Base-by-base conservation (phyloP, 78 protist genomes). In the Dictyostelium discoideum region DNA sequence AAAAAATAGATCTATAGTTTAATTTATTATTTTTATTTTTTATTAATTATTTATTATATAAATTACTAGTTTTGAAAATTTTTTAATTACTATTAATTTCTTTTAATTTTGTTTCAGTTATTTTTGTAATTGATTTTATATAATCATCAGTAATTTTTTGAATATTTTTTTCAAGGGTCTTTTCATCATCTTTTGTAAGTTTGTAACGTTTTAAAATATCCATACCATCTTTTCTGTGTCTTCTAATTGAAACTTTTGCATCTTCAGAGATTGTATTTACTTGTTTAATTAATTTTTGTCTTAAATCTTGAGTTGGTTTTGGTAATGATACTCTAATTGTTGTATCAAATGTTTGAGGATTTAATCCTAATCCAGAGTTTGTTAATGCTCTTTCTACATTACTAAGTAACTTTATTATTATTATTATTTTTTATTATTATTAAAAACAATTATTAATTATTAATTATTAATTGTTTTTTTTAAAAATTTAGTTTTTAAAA, bases 251-350 rank as follows among this genome's bases (percentile, higher is more conserved):
- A 14, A 78, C 94, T 46, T 86, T 86, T 2, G 84, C 73, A 48
- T 86, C 63, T 39, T 69, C 44, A 46, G 72, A 63, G 1, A 37
- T 40, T n/a, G 84, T 6, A 18, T 81, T 78, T 39, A 67, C 94
- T 44, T 46, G 48, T 69, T 88, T 88, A 42, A 80, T 46, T 29
- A 88, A 42, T 42, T 60, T 88, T 44, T 60, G 44, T 29, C 94
- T 37, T 32, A 88, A 77, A 5, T 88, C 94, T 88, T 80, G 86
- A 32, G 94, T 88, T 88, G 94, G 94, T 81, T 63, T 88, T 54
- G 93, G 93, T 63, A 87, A 63, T 39, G 85, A 39, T 29, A 87
- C 18, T 60, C 65, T 76, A 60, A 87, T 87, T 5, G 69, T 9
- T 48, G 76, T 26, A 26, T 48, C 87, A 80, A 65, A 46, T 5